Conservation (phyloP, 176 grass and related monocot species). For the Lolium multiflorum region DNA sequence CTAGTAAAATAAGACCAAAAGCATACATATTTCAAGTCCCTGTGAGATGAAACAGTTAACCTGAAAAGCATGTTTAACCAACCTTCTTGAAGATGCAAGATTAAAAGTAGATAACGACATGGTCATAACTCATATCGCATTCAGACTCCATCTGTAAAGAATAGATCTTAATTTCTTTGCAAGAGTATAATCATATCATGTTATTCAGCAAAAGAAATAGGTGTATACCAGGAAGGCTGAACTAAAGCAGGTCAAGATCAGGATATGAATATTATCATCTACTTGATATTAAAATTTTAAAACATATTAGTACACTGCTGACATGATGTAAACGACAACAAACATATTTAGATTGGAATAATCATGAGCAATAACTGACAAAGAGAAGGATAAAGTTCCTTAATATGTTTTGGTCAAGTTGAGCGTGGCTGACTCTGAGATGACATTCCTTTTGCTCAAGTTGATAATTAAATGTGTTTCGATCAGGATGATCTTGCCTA, state of each 20-base stretch:
- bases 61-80: neutral
- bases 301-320: neutral
- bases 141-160: neutral
- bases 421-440: neutral
- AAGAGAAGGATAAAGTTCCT: neutral
- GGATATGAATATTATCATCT: neutral
- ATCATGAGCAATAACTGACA: conserved; percentile 10
- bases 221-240: neutral
- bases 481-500: neutral
- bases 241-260: neutral
- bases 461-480: neutral
- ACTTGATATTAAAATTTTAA: neutral
- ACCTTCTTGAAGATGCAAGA: neutral
- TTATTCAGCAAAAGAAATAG: neutral
- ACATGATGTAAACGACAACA: neutral
- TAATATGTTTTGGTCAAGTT: neutral
- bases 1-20: conserved; percentile 2
- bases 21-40: neutral
- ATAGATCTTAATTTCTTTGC: neutral
- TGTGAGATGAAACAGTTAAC: neutral
- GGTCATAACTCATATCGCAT: conserved; percentile 3
- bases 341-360: conserved; percentile 1
- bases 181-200: neutral
- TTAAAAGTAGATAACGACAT: neutral
- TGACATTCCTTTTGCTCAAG: neutral